Conservation (phyloP, 257 asterid species). For the Solanum lignicaule region DNA sequence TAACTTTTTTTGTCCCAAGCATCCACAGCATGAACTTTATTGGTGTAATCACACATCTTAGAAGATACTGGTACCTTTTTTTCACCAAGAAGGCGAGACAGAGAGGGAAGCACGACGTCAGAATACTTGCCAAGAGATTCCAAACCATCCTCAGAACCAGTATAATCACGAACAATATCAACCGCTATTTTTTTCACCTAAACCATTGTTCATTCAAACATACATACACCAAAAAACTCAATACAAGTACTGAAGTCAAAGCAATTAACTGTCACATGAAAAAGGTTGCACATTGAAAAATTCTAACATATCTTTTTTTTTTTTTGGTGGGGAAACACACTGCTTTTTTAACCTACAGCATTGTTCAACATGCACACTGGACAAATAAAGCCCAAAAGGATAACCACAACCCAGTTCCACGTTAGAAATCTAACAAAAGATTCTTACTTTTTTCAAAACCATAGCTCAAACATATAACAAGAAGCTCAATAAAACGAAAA, state of each 20-base stretch:
- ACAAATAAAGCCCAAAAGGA: background rate
- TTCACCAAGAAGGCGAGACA: slow-evolving; percentile 54
- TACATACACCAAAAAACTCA: background rate
- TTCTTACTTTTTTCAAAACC: background rate
- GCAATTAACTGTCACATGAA: background rate
- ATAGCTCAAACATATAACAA: background rate
- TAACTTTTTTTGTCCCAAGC: background rate
- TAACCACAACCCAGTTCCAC: background rate
- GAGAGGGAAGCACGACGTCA: slow-evolving; percentile 39
- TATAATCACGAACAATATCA: slow-evolving; percentile 73
- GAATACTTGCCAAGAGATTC: slow-evolving; percentile 55
- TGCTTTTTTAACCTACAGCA: background rate
- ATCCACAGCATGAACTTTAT: background rate
- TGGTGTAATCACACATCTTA: background rate
- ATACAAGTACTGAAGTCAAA: background rate
- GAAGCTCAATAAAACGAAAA: background rate
- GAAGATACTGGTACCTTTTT: slow-evolving; percentile 39
- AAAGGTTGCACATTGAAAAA: background rate
- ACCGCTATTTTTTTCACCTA: slow-evolving; percentile 81
- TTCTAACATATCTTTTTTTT: background rate
- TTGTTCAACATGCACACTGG: background rate
- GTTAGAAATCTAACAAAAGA: background rate
- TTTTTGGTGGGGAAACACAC: background rate
- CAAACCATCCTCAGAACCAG: slow-evolving; percentile 90
- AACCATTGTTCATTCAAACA: background rate